Evolutionary conservation across 495 filamentous ascomycete species (phyloP).

Genomic region (Cairneyella variabilis): DNA sequence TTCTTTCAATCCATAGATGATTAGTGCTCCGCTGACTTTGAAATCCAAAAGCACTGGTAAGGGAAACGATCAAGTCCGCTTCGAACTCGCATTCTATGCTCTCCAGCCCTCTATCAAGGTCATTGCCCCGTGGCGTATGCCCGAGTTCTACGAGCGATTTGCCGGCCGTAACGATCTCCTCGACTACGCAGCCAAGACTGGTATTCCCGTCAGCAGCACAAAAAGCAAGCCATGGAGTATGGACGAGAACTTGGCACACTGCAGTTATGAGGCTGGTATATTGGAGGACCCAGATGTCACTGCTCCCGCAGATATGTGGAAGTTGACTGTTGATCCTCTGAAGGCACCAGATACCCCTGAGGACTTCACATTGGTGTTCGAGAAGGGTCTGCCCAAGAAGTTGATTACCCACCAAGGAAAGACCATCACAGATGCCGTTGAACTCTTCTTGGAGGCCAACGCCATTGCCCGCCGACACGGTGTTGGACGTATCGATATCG

Average conservation of each 20-base stretch:
- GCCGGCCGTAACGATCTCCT: conserved; percentile 84
- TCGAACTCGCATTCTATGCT: conserved; percentile 72
- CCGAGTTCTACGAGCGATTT: conserved; percentile 79
- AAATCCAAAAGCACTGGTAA: too few relatives aligned
- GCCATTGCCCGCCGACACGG: conserved; percentile 72
- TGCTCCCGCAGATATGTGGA: conserved; percentile 83
- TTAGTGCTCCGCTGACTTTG: too few relatives aligned
- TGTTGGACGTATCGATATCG: conserved; percentile 87
- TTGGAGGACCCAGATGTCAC: conserved; percentile 62
- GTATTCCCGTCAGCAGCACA: conserved; percentile 82
- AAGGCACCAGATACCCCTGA: conserved; percentile 72
- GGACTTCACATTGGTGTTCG: conserved; percentile 76
- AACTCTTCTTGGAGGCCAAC: conserved; percentile 78
- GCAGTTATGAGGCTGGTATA: conserved; percentile 83
- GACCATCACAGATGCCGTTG: conserved; percentile 68
- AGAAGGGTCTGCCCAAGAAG: conserved; percentile 79
- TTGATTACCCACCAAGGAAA: conserved; percentile 60
- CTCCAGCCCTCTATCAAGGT: conserved; percentile 75
- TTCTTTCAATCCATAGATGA: too few relatives aligned
- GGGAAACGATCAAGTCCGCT: conserved; percentile 85
- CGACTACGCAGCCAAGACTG: conserved; percentile 72
- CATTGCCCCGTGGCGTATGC: conserved; percentile 85
- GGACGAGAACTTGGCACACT: conserved; percentile 91
- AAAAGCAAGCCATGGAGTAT: conserved; percentile 84
- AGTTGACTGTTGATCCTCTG: conserved; percentile 68